phyloP scores from a whole-genome alignment of 2,329 filamentous ascomycete species.

The Pestalotiopsis sp. region DNA sequence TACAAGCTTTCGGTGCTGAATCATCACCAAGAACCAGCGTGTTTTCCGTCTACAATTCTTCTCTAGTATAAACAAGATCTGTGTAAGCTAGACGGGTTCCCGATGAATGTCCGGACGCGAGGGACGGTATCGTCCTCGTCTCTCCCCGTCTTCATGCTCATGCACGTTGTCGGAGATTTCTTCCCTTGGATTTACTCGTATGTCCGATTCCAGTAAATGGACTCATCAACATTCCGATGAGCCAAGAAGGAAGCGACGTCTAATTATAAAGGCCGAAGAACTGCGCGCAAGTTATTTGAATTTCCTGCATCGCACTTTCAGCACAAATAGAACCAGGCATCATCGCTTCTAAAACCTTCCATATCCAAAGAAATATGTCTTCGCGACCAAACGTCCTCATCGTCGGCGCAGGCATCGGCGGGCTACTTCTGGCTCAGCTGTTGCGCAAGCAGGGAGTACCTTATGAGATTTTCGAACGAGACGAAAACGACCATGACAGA shows the following conservation, averaged over 20 bases:
- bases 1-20: not conserved
- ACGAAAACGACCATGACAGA: not conserved
- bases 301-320: too few relatives aligned
- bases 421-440: not conserved
- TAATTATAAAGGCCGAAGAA: not conserved
- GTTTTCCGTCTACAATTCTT: not conserved
- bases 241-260: not conserved
- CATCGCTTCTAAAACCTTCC: not conserved
- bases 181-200: not conserved
- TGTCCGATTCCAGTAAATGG: not conserved
- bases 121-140: not conserved
- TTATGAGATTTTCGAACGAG: constrained; percentile 4
- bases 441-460: not conserved
- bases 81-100: not conserved
- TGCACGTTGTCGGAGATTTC: not conserved
- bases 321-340: not conserved
- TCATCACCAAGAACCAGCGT: not conserved
- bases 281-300: not conserved
- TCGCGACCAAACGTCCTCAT: not conserved
- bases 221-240: not conserved
- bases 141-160: not conserved
- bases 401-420: not conserved
- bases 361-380: not conserved
- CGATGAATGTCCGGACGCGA: not conserved
- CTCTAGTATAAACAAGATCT: not conserved